phyloP scores from a whole-genome alignment of 2,329 filamentous ascomycete species.

The Anthostomella pinea region DNA sequence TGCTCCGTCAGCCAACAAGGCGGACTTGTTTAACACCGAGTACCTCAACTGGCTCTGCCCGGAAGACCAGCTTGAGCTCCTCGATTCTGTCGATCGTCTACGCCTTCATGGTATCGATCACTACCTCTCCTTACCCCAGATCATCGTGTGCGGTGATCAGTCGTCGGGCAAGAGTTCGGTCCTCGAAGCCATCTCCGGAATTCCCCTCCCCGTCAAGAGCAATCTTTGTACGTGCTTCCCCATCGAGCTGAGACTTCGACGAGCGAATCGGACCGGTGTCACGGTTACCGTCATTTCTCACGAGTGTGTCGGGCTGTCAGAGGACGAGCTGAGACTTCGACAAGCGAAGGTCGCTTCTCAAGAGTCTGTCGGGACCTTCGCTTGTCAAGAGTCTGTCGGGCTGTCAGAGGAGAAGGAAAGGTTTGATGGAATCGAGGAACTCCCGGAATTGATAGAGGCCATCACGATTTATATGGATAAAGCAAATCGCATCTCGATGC shows the following conservation, averaged over 20 bases:
- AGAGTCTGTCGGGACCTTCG: too few relatives aligned
- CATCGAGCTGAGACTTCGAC: conserved; percentile 58
- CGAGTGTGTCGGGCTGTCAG: conserved; percentile 21
- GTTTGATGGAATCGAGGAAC: too few relatives aligned
- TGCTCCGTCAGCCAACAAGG: conserved; percentile 20
- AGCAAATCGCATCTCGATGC: background rate
- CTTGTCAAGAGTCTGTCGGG: too few relatives aligned
- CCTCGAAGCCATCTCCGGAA: conserved; percentile 60
- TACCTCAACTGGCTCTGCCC: conserved; percentile 25
- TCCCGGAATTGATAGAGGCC: too few relatives aligned
- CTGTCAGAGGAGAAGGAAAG: conserved; percentile 25
- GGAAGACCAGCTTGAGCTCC: conserved; percentile 34
- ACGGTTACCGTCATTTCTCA: conserved; percentile 38
- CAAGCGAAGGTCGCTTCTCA: too few relatives aligned
- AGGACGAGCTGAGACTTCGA: conserved; percentile 17
- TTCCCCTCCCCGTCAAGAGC: conserved; percentile 57
- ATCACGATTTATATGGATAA: too few relatives aligned
- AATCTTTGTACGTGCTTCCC: conserved; percentile 61
- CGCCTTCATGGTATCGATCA: conserved; percentile 36
- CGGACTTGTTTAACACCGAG: conserved; percentile 21
- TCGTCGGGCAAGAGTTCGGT: conserved; percentile 64
- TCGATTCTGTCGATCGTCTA: conserved; percentile 40
- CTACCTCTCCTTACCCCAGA: conserved; percentile 42
- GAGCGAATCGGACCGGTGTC: conserved; percentile 33
- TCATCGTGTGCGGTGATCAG: conserved; percentile 60